Evolutionary conservation across 108 stramenopile genomes (phyloP).

Genomic region (Mediolabrus comicus): DNA sequence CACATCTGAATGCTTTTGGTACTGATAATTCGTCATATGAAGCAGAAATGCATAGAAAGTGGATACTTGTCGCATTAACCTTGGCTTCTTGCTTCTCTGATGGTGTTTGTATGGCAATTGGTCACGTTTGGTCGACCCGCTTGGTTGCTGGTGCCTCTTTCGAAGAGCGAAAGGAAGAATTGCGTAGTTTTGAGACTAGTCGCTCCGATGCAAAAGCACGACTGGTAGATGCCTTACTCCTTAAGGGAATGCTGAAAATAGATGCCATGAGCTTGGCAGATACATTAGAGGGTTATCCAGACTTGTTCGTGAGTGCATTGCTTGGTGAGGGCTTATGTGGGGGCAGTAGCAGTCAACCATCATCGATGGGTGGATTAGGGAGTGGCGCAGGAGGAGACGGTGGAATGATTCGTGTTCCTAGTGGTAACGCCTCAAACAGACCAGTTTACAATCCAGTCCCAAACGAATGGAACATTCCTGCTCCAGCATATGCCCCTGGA

Average conservation of each 20-base stretch:
- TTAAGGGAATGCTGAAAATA: constrained; percentile 76
- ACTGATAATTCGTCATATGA: not conserved
- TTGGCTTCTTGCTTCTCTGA: constrained; percentile 67
- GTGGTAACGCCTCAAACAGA: constrained; percentile 1
- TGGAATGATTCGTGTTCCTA: constrained; percentile 18
- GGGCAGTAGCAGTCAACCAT: not conserved
- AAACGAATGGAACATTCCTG: constrained; percentile 22
- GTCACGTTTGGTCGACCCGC: constrained; percentile 76
- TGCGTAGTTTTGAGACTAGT: constrained; percentile 35
- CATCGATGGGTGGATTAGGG: not conserved
- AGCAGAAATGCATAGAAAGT: constrained; percentile 14
- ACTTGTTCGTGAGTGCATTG: constrained; percentile 71
- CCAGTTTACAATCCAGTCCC: not conserved
- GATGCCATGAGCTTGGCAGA: constrained; percentile 87
- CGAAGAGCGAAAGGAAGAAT: constrained; percentile 49
- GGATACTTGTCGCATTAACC: constrained; percentile 53
- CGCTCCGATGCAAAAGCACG: constrained; percentile 65
- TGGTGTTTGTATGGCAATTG: constrained; percentile 74
- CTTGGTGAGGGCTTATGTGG: constrained; percentile 50
- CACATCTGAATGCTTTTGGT: constrained; percentile 5
- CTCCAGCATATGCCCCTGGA: constrained; percentile 18
- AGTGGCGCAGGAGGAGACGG: constrained; percentile 20
- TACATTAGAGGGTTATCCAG: constrained; percentile 83
- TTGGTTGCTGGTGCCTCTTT: constrained; percentile 38
- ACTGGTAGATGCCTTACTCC: constrained; percentile 65